phyloP scores from a whole-genome alignment of 176 grass and related monocot genomes.

The Carex pumila region DNA sequence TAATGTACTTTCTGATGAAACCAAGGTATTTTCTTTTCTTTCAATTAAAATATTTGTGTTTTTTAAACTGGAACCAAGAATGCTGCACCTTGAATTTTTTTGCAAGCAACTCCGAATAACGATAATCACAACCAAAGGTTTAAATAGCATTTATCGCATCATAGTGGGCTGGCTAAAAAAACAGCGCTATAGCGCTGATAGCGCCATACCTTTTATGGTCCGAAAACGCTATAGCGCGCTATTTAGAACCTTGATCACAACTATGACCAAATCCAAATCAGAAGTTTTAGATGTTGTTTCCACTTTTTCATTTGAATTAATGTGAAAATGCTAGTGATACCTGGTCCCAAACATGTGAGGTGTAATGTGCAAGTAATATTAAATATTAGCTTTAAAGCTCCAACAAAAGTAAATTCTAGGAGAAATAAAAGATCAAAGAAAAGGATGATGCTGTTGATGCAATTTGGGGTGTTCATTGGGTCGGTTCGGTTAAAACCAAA shows the following conservation, averaged over 20 bases:
- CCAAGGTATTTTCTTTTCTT: conserved; percentile 51
- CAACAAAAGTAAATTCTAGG: not conserved
- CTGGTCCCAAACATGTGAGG: not conserved
- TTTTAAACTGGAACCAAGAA: conserved; percentile 2
- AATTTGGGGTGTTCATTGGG: too few relatives aligned
- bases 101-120: not conserved
- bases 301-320: not conserved
- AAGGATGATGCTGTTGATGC: conserved; percentile 2
- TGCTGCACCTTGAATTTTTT: not conserved
- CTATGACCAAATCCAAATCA: not conserved
- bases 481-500: too few relatives aligned
- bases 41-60: not conserved
- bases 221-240: too few relatives aligned
- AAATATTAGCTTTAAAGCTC: not conserved
- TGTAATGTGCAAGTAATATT: not conserved
- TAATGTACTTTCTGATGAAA: conserved; percentile 78
- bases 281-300: not conserved
- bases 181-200: too few relatives aligned
- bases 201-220: too few relatives aligned
- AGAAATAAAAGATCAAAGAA: not conserved
- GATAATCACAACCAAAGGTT: not conserved
- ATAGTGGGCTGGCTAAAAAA: too few relatives aligned
- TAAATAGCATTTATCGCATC: too few relatives aligned
- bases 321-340: not conserved
- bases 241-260: too few relatives aligned